Conservation (phyloP, 2,329 filamentous ascomycete species). For the Trichoderma lentiforme region DNA sequence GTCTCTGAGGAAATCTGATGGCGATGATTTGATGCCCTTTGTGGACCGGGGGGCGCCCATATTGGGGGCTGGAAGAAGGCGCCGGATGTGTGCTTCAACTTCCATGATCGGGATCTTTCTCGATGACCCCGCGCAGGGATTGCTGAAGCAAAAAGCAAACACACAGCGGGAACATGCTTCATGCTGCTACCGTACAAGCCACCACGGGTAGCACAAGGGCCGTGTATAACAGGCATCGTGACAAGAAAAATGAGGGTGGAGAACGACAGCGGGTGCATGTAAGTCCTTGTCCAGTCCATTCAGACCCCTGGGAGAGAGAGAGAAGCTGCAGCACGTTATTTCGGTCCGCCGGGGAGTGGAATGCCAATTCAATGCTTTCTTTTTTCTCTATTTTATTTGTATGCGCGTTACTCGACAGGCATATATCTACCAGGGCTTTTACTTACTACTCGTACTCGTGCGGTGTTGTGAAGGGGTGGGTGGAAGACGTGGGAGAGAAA, state of each 20-base stretch:
- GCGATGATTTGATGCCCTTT: background rate
- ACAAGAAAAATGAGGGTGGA: background rate
- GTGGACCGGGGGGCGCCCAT: background rate
- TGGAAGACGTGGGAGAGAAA: background rate
- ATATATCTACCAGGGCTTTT: background rate
- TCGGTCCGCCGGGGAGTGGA: background rate
- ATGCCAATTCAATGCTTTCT: background rate
- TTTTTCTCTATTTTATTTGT: background rate
- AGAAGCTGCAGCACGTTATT: background rate
- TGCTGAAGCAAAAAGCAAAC: background rate
- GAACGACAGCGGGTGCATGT: background rate
- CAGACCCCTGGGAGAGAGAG: background rate
- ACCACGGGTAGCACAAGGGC: background rate
- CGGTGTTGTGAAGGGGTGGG: background rate
- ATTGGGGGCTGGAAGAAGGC: constrained; percentile 12
- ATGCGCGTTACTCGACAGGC: background rate
- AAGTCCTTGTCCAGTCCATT: background rate
- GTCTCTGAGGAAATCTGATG: background rate
- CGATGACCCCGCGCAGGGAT: background rate
- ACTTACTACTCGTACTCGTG: background rate
- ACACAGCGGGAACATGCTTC: background rate
- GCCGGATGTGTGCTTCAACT: background rate
- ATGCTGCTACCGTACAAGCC: background rate
- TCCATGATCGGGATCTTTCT: background rate
- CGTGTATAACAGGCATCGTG: background rate